phyloP scores from a whole-genome alignment of 306 rosid genomes.

The Senna tora region DNA sequence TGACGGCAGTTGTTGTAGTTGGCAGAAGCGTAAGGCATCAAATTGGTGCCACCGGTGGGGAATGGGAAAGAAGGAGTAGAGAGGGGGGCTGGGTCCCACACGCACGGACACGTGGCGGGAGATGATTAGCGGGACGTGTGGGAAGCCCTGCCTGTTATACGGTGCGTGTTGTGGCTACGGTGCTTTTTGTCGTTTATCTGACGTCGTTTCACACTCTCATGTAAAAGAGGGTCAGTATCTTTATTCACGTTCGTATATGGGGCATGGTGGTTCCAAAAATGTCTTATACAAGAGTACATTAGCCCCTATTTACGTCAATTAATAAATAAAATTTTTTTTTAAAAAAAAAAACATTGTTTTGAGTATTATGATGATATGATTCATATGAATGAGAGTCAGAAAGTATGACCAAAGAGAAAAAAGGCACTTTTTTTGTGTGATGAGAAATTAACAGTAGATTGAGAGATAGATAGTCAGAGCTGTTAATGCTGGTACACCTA shows the following conservation, averaged over 20 bases:
- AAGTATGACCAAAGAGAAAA: conserved; percentile 4
- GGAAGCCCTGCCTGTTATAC: conserved; percentile 34
- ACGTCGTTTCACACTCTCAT: conserved; percentile 30
- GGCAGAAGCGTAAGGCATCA: conserved; percentile 31
- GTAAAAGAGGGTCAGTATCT: conserved; percentile 18
- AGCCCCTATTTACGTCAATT: no score
- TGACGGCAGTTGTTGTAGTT: conserved; percentile 21
- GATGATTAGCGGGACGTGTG: conserved; percentile 41
- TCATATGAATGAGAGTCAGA: conserved; percentile 16
- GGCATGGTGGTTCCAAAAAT: conserved; percentile 37
- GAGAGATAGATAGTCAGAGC: background rate
- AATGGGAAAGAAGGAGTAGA: background rate
- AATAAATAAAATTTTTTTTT: background rate
- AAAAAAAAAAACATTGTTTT: background rate
- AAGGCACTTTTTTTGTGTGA: background rate
- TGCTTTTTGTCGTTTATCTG: conserved; percentile 34
- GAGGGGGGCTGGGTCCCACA: conserved; percentile 36
- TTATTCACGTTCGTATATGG: conserved; percentile 13
- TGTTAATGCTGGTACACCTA: background rate
- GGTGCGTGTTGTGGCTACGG: background rate
- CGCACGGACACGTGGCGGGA: conserved; percentile 55
- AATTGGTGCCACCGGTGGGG: conserved; percentile 3
- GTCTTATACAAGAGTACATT: background rate
- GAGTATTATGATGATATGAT: background rate
- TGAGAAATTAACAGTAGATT: background rate